Percentiles rank a stretch among this genome's conserved stretches.
Evolutionary conservation across 352 stramenopile species (phyloP).

Genomic region (Blastocystis sp.): DNA sequence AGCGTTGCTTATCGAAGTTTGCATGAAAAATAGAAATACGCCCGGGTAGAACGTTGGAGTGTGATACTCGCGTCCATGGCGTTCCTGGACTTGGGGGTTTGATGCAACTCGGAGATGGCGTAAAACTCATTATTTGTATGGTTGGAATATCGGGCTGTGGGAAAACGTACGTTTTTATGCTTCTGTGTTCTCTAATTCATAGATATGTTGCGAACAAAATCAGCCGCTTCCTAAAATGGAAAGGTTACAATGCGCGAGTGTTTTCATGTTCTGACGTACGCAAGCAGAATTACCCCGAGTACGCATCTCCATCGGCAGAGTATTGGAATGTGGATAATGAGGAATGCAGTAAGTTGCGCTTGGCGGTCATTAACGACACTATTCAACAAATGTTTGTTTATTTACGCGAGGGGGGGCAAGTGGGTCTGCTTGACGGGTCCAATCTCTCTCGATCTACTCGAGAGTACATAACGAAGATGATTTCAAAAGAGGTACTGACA

Average conservation of each 20-base stretch:
- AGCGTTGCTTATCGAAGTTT: background rate
- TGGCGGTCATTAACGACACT: constrained; percentile 6
- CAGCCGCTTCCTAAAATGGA: constrained; percentile 57
- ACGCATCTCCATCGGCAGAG: constrained; percentile 24
- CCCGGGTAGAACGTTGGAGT: background rate
- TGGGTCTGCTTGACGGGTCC: constrained; percentile 48
- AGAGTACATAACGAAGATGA: constrained; percentile 32
- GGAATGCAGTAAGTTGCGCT: background rate
- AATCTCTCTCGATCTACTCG: constrained; percentile 1
- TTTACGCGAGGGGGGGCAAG: constrained; percentile 28
- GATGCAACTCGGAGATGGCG: constrained; percentile 57
- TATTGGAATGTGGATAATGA: constrained; percentile 42
- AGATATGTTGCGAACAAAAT: constrained; percentile 61
- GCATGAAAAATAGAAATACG: background rate
- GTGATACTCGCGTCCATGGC: constrained; percentile 1
- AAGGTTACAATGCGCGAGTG: constrained; percentile 44
- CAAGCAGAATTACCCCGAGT: constrained; percentile 26
- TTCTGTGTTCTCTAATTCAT: background rate
- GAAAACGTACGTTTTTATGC: background rate
- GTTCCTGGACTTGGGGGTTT: constrained; percentile 61
- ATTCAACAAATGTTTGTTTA: constrained; percentile 53
- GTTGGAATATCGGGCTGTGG: constrained; percentile 52
- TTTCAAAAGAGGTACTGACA: constrained; percentile 1
- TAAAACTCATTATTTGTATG: constrained; percentile 62
- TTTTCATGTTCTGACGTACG: constrained; percentile 52